phyloP scores from a whole-genome alignment of 2,329 filamentous ascomycete species.

The Helotiales sp. region DNA sequence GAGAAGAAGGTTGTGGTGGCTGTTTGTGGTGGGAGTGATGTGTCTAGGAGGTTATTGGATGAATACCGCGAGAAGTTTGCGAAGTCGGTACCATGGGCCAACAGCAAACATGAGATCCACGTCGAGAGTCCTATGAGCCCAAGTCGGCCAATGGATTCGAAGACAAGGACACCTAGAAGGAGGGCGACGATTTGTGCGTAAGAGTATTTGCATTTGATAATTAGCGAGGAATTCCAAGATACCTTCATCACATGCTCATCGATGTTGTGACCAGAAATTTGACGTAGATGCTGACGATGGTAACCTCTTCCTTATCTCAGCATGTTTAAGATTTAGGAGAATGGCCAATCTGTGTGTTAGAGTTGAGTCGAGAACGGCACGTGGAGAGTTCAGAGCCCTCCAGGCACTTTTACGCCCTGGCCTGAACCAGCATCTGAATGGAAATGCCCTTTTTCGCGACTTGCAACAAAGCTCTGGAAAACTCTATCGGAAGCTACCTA shows the following conservation, averaged over 20 bases:
- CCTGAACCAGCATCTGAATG: not conserved
- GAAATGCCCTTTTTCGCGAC: constrained; percentile 1
- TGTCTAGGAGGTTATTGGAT: constrained; percentile 61
- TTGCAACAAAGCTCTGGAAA: not conserved
- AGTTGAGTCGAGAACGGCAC: too few relatives aligned
- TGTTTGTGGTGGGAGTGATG: constrained; percentile 77
- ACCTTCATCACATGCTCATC: too few relatives aligned
- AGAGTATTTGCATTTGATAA: not conserved
- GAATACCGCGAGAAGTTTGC: constrained; percentile 52
- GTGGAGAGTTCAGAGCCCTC: not conserved
- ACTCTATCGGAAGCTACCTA: not conserved
- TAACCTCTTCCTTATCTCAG: too few relatives aligned
- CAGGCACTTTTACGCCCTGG: not conserved
- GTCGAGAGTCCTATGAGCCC: not conserved
- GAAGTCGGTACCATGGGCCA: constrained; percentile 3
- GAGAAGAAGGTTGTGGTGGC: constrained; percentile 77
- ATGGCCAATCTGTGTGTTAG: too few relatives aligned
- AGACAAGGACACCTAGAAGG: not conserved
- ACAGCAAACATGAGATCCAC: not conserved
- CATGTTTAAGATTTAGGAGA: too few relatives aligned
- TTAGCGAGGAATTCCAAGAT: not conserved
- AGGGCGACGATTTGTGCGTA: not conserved
- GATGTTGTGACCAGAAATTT: too few relatives aligned
- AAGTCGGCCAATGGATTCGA: not conserved
- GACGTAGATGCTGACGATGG: too few relatives aligned